Percentiles rank a stretch among this genome's conserved stretches.
These are phyloP conservation scores for Wallacemonas collosoma DNA, from an alignment of 208 protist species.

Conservation along the genomic window DNA sequence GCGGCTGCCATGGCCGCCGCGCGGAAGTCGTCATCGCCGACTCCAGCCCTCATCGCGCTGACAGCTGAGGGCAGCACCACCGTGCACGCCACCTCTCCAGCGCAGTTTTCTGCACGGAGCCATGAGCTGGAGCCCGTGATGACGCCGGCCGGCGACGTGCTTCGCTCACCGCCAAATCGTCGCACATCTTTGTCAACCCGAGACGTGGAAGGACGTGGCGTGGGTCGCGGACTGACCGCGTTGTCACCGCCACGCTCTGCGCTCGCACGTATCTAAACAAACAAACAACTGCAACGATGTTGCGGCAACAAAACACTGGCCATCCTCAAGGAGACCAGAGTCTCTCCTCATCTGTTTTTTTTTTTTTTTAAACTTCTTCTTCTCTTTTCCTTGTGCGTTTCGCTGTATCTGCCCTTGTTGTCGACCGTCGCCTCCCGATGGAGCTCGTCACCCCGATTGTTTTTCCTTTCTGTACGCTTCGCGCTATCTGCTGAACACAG, in stretches of 20 bases:
- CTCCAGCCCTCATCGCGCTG: not conserved
- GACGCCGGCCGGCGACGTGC: not conserved
- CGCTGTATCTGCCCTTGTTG: not conserved
- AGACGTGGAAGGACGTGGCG: not conserved
- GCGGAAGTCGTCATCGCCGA: not conserved
- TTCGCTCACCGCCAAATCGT: not conserved
- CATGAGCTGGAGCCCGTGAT: not conserved
- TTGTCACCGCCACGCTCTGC: constrained; percentile 2
- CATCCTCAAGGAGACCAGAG: too few species aligned
- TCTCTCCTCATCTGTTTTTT: not conserved
- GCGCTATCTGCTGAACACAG: too few species aligned
- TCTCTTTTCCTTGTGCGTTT: constrained; percentile 11
- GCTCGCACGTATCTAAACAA: not conserved
- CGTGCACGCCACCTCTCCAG: constrained; percentile 6
- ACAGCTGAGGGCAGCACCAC: constrained; percentile 14
- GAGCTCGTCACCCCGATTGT: too few species aligned
- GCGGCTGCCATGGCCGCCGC: constrained; percentile 6
- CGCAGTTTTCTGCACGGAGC: constrained; percentile 1
- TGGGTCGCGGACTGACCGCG: not conserved
- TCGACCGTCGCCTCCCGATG: too few species aligned
- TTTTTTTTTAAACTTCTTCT: constrained; percentile 8
- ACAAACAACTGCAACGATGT: constrained; percentile 1
- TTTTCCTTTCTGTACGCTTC: too few species aligned
- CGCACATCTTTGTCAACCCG: not conserved
- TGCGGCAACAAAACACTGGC: not conserved